Conservation (phyloP, 75 land plant genomes). For the Adiantum capillusveneris region DNA sequence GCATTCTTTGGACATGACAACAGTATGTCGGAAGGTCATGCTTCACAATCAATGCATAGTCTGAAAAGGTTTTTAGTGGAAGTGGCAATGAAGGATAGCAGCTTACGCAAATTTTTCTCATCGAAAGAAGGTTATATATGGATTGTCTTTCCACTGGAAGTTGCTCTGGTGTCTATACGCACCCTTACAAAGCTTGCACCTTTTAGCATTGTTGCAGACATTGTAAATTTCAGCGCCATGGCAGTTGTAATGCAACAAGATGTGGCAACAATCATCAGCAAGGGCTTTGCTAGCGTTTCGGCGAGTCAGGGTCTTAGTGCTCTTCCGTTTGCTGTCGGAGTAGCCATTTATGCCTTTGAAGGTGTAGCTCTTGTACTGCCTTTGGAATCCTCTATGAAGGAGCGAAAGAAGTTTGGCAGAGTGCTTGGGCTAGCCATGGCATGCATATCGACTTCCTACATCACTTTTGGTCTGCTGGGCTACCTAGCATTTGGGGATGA, state of each 20-base stretch:
- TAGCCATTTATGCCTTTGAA: conserved; percentile 84
- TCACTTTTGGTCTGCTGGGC: conserved; percentile 55
- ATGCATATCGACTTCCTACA: conserved; percentile 54
- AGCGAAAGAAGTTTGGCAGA: conserved; percentile 60
- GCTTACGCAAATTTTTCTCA: conserved; percentile 9
- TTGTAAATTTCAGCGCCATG: conserved; percentile 73
- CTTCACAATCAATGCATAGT: no score
- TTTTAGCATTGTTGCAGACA: conserved; percentile 83
- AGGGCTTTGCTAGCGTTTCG: conserved; percentile 19
- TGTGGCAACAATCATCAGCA: conserved; percentile 17
- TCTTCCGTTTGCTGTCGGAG: conserved; percentile 72
- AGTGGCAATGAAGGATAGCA: background rate
- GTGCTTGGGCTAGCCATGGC: conserved; percentile 47
- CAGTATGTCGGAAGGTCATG: background rate
- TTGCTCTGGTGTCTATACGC: conserved; percentile 63
- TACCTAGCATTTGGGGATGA: conserved; percentile 80
- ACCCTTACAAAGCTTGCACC: conserved; percentile 85
- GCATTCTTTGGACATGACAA: no score
- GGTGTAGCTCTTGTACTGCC: conserved; percentile 87
- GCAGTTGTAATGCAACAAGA: conserved; percentile 78
- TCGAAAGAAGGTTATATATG: conserved; percentile 48
- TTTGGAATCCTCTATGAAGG: conserved; percentile 44
- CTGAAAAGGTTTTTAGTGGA: no score
- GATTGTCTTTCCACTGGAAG: conserved; percentile 58
- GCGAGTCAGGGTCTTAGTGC: conserved; percentile 34